phyloP scores from a whole-genome alignment of 768 basidiomycete genomes.

The Rubroboletus pulcherrimus region DNA sequence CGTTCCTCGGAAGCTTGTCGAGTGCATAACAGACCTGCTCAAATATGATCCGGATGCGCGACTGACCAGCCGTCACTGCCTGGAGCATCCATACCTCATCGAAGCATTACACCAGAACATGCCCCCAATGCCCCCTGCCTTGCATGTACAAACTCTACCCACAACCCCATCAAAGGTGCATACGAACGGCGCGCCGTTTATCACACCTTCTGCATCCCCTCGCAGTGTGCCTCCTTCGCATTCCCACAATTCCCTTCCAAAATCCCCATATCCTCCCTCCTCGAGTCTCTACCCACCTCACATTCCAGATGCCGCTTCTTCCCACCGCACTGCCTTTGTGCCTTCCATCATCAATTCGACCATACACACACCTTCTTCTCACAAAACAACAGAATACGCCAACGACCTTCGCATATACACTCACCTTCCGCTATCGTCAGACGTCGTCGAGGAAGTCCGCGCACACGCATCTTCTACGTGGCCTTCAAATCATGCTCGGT shows the following conservation, averaged over 20 bases:
- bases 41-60: conserved; percentile 88
- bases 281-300: conserved; percentile 37
- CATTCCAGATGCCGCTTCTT: conserved; percentile 46
- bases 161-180: conserved; percentile 36
- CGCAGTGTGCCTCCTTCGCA: conserved; percentile 48
- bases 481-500: conserved; percentile 29
- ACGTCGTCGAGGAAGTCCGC: conserved; percentile 29
- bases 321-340: conserved; percentile 53
- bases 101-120: conserved; percentile 70
- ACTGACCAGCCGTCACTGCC: conserved; percentile 80
- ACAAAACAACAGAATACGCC: conserved; percentile 34
- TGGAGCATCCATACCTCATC: conserved; percentile 84
- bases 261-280: conserved; percentile 37
- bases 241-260: conserved; percentile 42
- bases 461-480: conserved; percentile 22
- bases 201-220: conserved; percentile 39
- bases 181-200: conserved; percentile 34
- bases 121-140: conserved; percentile 57
- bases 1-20: conserved; percentile 76
- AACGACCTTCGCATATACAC: conserved; percentile 33
- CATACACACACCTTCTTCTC: conserved; percentile 29
- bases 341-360: conserved; percentile 35
- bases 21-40: conserved; percentile 89
- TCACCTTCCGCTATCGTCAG: conserved; percentile 31
- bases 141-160: conserved; percentile 40